Conservation (phyloP, 2,329 filamentous ascomycete species). For the Seiridium unicorne region DNA sequence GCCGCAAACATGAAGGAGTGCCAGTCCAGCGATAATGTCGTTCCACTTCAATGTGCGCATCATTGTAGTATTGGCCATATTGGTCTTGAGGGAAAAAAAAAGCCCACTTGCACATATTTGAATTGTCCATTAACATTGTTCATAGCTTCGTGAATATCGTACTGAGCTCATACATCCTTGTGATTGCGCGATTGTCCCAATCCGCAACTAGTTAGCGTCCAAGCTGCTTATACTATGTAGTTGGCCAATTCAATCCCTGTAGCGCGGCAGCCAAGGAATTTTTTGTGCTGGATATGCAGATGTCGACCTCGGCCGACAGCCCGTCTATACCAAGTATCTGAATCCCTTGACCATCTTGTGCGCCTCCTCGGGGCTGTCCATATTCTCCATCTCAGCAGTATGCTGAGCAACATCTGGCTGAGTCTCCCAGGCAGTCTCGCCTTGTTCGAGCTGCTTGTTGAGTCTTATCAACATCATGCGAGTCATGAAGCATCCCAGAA, state of each 20-base stretch:
- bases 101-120: no score
- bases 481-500: conserved; percentile 50
- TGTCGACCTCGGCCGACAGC: no score
- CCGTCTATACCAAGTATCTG: conserved; percentile 40
- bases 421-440: conserved; percentile 36
- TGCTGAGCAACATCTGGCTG: conserved; percentile 34
- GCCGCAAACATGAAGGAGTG: background rate
- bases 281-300: no score
- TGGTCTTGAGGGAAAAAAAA: no score
- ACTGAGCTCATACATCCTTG: background rate
- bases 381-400: conserved; percentile 36
- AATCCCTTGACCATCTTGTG: conserved; percentile 45
- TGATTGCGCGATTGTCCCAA: background rate
- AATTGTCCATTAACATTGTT: background rate
- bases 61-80: no score
- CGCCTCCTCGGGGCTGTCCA: conserved; percentile 42
- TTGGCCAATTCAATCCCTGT: background rate
- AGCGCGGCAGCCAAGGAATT: no score
- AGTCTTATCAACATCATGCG: conserved; percentile 42
- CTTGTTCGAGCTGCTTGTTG: conserved; percentile 46
- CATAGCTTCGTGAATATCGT: background rate
- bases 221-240: background rate
- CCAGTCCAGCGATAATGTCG: background rate
- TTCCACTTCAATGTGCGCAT: background rate
- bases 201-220: background rate